Conservation (phyloP, 2,329 filamentous ascomycete genomes). For the Fusarium brachygibbosum region DNA sequence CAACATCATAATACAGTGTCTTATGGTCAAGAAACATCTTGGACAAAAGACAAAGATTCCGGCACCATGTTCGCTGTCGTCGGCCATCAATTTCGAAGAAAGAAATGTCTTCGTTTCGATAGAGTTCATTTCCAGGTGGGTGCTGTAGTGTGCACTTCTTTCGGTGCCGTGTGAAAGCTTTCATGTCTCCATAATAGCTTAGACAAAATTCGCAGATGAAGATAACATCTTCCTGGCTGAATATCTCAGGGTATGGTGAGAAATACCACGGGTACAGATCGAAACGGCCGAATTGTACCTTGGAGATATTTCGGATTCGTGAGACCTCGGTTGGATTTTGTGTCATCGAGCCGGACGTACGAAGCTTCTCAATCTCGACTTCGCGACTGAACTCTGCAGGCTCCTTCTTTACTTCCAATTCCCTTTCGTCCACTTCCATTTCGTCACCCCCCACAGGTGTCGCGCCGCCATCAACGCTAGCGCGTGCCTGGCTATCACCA, state of each 20-base stretch:
- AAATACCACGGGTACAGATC: slow-evolving; percentile 99
- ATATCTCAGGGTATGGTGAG: slow-evolving; percentile 92
- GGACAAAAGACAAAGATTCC: slow-evolving; percentile 92
- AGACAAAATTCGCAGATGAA: slow-evolving; percentile 99
- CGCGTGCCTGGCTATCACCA: slow-evolving; percentile 60
- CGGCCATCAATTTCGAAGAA: slow-evolving; percentile 98
- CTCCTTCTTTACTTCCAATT: slow-evolving; percentile 61
- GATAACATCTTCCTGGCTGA: slow-evolving; percentile 88
- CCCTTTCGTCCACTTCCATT: slow-evolving; percentile 68
- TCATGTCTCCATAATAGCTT: slow-evolving; percentile 86
- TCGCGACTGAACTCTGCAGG: slow-evolving; percentile 77
- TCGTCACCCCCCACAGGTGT: slow-evolving; percentile 64
- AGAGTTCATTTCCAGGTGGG: slow-evolving; percentile 97
- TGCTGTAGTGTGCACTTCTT: slow-evolving; percentile 91
- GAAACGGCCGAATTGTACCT: slow-evolving; percentile 91
- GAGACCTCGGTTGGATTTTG: slow-evolving; percentile 98
- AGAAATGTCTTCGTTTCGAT: slow-evolving; percentile 91
- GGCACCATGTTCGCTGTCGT: slow-evolving; percentile 94
- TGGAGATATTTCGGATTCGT: slow-evolving; percentile 93
- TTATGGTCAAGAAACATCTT: slow-evolving; percentile 99
- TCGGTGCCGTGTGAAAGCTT: slow-evolving; percentile 87
- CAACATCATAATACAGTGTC: slow-evolving; percentile 99
- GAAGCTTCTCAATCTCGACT: slow-evolving; percentile 95
- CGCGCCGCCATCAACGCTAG: slow-evolving; percentile 59
- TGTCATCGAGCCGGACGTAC: slow-evolving; percentile 97